phyloP scores from a whole-genome alignment of 805 yeast genomes.

The Candida coquimbonensis region DNA sequence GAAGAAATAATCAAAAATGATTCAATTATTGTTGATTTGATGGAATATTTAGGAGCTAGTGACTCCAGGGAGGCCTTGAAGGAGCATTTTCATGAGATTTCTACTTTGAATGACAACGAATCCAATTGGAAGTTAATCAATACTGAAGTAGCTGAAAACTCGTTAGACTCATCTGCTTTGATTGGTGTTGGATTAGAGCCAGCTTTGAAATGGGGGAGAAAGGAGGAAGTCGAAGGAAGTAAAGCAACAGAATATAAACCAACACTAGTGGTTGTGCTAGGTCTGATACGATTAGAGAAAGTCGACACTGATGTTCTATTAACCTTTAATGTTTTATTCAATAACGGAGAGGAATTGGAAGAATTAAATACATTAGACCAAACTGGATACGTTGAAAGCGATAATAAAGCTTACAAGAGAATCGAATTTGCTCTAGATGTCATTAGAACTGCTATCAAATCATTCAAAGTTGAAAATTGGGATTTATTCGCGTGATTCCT shows the following conservation, averaged over 20 bases:
- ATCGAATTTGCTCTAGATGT: conserved; percentile 22
- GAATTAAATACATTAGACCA: conserved; percentile 14
- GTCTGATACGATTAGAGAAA: conserved; percentile 44
- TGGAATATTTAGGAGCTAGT: conserved; percentile 41
- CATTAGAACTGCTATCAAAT: conserved; percentile 20
- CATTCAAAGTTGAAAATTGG: conserved; percentile 40
- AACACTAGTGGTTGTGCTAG: conserved; percentile 45
- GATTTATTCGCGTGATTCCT: conserved; percentile 31
- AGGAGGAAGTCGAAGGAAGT: conserved; percentile 11
- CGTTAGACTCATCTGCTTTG: conserved; percentile 9
- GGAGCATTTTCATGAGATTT: conserved; percentile 51
- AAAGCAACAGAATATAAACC: conserved; percentile 21
- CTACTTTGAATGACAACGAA: conserved; percentile 33
- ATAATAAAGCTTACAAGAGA: conserved; percentile 22
- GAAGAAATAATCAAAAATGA: conserved; percentile 36
- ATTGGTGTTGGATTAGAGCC: conserved; percentile 34
- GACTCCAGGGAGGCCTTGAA: conserved; percentile 37
- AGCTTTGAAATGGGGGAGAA: conserved; percentile 47
- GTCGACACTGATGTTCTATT: conserved; percentile 56
- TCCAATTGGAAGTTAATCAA: conserved; percentile 25
- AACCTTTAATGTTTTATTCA: conserved; percentile 53
- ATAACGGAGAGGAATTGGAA: conserved; percentile 22
- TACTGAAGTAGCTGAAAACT: conserved; percentile 1
- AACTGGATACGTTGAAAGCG: not conserved
- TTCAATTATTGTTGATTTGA: conserved; percentile 56